Base-by-base conservation (phyloP, 2,329 filamentous ascomycete genomes). In the Nigrospora sphaerica region DNA sequence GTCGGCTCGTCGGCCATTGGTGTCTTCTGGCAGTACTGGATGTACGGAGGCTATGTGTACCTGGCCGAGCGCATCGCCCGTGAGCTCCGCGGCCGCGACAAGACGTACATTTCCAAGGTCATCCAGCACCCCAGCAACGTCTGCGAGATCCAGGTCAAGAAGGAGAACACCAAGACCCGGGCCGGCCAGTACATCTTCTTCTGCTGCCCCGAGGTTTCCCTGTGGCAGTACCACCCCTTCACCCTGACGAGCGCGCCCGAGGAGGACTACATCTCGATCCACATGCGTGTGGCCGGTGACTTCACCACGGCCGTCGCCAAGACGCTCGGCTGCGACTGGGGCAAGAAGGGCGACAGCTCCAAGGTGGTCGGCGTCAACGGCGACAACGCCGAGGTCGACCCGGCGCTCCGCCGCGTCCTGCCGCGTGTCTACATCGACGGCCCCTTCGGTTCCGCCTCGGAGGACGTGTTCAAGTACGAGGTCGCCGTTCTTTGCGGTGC, bases 111-210 rank as follows among this genome's bases (percentile, higher is more conserved):
- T 49, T 89, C 86, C 53, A 93, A 93, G 70, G 88, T 95, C 52
- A 84, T 95, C 53, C 88, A 93, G 70, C 88, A 95, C 64, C 88
- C 88, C 9, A 89, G 86, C 72, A 89, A 90, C 59, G 88, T 95
- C 16, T 87, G 86, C 63, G 88, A 95, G 68, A 91, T 95, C 50
- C 88, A 93, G 70, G 90, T 95, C 71, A 91, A 92, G 75, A 93
- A 93, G 68, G 86, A 91, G 61, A 73, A 89, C 67, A 91, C 87
- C 39, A 89, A 85, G 73, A 89, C 86, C 3, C 77, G 78, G 44
- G 86, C 88, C 17, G 88, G 88, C 43, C 86, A 89, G 75, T 93
- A 93, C 70, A 92, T 95, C 58, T 92, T 92, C 71, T 75, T 93
- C 56, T 92, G 86, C 72, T 93, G 88, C 62, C 88, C 88, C 1